Percentiles rank a stretch among this genome's conserved stretches.
Evolutionary conservation across 2,329 filamentous ascomycete species (phyloP).

Genomic region (Endoconidiophora polonica): DNA sequence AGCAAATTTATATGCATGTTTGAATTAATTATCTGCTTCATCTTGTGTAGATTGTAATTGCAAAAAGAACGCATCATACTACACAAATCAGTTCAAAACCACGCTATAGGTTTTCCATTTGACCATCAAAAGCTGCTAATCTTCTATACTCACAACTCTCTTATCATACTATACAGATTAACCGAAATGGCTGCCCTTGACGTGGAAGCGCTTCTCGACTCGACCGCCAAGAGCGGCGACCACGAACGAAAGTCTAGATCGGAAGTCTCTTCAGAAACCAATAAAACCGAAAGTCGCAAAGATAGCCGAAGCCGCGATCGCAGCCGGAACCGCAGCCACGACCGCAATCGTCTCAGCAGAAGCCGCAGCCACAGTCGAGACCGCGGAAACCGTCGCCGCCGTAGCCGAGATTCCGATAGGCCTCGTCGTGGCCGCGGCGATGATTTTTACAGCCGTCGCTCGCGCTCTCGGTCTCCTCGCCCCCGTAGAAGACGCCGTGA

Average conservation of each 20-base stretch:
- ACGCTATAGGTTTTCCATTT: background rate
- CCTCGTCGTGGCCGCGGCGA: slow-evolving; percentile 42
- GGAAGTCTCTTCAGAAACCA: slow-evolving; percentile 35
- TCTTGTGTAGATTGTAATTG: no score
- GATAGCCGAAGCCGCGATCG: slow-evolving; percentile 32
- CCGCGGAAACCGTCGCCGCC: slow-evolving; percentile 44
- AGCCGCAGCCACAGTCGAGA: slow-evolving; percentile 38
- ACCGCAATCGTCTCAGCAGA: slow-evolving; percentile 31
- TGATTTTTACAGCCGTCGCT: slow-evolving; percentile 57
- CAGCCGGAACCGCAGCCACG: slow-evolving; percentile 40
- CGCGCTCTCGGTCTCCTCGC: slow-evolving; percentile 52
- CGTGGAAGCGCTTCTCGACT: slow-evolving; percentile 82
- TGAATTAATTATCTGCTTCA: no score
- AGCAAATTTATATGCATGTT: no score
- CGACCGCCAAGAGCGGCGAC: slow-evolving; percentile 47
- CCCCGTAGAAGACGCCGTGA: slow-evolving; percentile 16
- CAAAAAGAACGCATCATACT: no score
- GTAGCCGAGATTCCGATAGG: slow-evolving; percentile 66
- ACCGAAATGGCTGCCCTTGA: slow-evolving; percentile 38
- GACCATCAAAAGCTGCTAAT: background rate
- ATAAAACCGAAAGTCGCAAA: slow-evolving; percentile 34
- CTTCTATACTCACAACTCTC: background rate
- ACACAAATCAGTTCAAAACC: background rate
- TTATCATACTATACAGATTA: background rate
- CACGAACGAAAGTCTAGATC: slow-evolving; percentile 27